phyloP scores from a whole-genome alignment of 306 rosid genomes.

The Dalbergia oliveri region DNA sequence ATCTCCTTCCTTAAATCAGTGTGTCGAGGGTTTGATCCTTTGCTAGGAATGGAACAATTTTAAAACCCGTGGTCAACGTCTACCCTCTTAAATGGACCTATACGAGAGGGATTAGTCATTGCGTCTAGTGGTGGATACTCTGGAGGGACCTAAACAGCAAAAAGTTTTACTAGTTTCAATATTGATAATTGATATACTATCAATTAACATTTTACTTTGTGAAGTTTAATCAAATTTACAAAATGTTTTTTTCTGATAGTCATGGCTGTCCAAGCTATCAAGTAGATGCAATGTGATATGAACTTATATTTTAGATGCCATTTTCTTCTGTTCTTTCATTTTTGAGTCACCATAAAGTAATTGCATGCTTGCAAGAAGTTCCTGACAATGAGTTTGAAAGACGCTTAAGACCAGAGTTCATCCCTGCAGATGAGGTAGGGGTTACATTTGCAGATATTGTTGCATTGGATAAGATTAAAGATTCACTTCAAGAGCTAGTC shows the following conservation, averaged over 20 bases:
- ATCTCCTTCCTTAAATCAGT: no score
- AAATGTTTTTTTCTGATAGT: neutral
- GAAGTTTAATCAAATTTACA: neutral
- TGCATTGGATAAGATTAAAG: constrained; percentile 75
- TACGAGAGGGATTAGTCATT: no score
- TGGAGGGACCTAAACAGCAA: no score
- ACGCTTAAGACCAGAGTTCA: constrained; percentile 81
- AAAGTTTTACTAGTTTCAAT: constrained; percentile 20
- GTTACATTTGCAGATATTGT: constrained; percentile 86
- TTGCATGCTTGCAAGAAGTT: constrained; percentile 62
- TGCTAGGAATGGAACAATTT: no score
- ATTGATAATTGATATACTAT: neutral
- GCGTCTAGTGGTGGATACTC: no score
- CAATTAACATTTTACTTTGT: constrained; percentile 6
- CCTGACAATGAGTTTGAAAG: constrained; percentile 86
- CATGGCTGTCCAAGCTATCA: neutral
- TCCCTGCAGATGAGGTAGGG: constrained; percentile 85
- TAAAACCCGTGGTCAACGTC: no score
- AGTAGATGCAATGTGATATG: constrained; percentile 4
- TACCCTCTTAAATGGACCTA: no score
- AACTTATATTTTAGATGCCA: constrained; percentile 5
- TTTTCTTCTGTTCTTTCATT: constrained; percentile 13
- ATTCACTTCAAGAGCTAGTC: constrained; percentile 81
- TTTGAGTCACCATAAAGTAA: constrained; percentile 15
- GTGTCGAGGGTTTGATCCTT: no score